Evolutionary conservation across 352 stramenopile genomes (phyloP).

Genomic region (Peronospora destructor): DNA sequence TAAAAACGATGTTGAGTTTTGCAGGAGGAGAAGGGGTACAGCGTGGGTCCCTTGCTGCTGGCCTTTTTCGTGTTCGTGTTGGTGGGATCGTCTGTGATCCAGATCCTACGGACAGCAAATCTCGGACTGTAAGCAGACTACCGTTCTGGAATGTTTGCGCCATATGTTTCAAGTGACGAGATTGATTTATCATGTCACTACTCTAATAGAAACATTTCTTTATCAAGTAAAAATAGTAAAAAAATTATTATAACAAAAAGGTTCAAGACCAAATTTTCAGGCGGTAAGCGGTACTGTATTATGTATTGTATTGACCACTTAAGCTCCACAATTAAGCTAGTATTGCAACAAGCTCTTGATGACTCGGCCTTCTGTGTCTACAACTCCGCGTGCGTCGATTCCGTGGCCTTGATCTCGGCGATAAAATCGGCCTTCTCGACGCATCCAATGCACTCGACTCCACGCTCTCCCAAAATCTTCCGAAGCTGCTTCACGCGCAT

Average conservation of each 20-base stretch:
- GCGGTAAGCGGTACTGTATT: constrained; percentile 5
- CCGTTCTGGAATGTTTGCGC: not conserved
- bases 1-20: not conserved
- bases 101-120: constrained; percentile 79
- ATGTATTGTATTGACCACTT: constrained; percentile 23
- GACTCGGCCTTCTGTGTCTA: constrained; percentile 33
- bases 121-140: constrained; percentile 46
- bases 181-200: constrained; percentile 9
- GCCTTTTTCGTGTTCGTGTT: constrained; percentile 86
- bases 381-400: constrained; percentile 74
- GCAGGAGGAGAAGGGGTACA: constrained; percentile 66
- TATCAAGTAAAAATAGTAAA: not conserved
- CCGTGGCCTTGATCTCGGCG: constrained; percentile 89
- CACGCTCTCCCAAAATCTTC: constrained; percentile 89
- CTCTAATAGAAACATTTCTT: constrained; percentile 28
- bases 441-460: constrained; percentile 89
- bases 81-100: constrained; percentile 78
- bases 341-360: not conserved
- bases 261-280: not conserved
- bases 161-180: constrained; percentile 6
- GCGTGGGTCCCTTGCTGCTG: constrained; percentile 66
- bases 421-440: constrained; percentile 94
- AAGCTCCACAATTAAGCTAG: constrained; percentile 5
- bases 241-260: not conserved
- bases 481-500: constrained; percentile 93